phyloP scores from a whole-genome alignment of 768 basidiomycete species.

The Trametes meyenii region DNA sequence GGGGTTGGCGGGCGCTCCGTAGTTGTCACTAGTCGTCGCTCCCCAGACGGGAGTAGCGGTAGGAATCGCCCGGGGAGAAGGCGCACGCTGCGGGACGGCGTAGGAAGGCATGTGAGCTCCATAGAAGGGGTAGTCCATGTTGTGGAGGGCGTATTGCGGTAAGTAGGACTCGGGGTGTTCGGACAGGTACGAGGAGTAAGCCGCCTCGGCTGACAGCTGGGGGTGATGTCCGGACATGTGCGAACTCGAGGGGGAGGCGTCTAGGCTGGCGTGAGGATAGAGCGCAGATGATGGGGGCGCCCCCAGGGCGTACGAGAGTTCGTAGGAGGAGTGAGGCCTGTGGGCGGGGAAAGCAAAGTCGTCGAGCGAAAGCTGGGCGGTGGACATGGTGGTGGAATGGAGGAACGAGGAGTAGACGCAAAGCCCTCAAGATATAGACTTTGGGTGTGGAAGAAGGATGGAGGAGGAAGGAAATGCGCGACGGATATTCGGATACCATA shows the following conservation, averaged over 20 bases:
- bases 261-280: constrained; percentile 7
- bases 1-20: constrained; percentile 7
- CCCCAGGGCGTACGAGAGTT: constrained; percentile 25
- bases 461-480: constrained; percentile 16
- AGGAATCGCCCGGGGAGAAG: constrained; percentile 14
- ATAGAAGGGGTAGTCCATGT: background rate
- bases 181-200: constrained; percentile 9
- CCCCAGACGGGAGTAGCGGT: constrained; percentile 16
- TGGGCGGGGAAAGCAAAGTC: constrained; percentile 19
- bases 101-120: constrained; percentile 1
- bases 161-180: constrained; percentile 10
- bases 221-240: background rate
- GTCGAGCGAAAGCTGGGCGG: constrained; percentile 25
- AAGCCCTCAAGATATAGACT: constrained; percentile 9
- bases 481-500: constrained; percentile 21
- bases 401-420: background rate
- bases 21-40: background rate
- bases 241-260: background rate
- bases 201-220: background rate
- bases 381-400: constrained; percentile 24
- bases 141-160: background rate
- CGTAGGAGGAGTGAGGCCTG: constrained; percentile 17
- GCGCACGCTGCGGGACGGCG: constrained; percentile 9
- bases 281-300: constrained; percentile 12
- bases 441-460: constrained; percentile 16